A percentile compares a stretch with the other conserved stretches of the same genome.
phyloP scores from a whole-genome alignment of 345 rosid genomes.

The Aegle marmelos region DNA sequence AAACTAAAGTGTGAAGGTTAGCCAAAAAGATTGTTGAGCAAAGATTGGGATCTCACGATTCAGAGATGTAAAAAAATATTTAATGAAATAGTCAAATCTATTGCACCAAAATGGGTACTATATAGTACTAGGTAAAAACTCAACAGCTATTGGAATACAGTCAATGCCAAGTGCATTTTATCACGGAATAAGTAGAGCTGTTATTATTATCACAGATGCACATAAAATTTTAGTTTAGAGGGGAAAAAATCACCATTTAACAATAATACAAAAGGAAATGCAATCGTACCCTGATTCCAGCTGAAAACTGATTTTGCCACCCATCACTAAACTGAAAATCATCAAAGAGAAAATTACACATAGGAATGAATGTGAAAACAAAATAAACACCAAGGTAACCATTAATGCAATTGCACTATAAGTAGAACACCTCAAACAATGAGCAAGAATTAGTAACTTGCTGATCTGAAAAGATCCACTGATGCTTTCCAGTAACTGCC shows the following conservation, averaged over 20 bases:
- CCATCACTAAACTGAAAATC: constrained; percentile 61
- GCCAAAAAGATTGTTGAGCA: neutral
- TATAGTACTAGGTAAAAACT: neutral
- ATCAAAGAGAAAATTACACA: constrained; percentile 5
- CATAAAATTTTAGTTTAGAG: neutral
- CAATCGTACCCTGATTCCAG: constrained; percentile 72
- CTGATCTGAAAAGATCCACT: constrained; percentile 68
- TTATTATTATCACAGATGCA: neutral
- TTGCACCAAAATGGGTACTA: neutral
- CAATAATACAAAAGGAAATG: neutral
- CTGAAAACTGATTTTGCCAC: constrained; percentile 75
- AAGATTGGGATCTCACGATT: neutral
- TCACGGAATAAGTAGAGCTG: neutral
- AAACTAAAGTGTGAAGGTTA: neutral
- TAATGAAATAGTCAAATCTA: neutral
- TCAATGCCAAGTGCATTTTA: neutral
- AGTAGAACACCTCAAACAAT: constrained; percentile 54
- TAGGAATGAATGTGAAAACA: neutral
- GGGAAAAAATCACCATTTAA: constrained; percentile 1
- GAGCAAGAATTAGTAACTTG: constrained; percentile 38
- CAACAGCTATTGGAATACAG: neutral
- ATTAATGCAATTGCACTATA: neutral
- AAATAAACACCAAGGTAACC: neutral
- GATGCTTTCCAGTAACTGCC: constrained; percentile 70
- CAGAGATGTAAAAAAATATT: neutral